These are phyloP conservation scores for Penium margaritaceum DNA, from an alignment of 139 green algal species.

Conservation along the genomic window DNA sequence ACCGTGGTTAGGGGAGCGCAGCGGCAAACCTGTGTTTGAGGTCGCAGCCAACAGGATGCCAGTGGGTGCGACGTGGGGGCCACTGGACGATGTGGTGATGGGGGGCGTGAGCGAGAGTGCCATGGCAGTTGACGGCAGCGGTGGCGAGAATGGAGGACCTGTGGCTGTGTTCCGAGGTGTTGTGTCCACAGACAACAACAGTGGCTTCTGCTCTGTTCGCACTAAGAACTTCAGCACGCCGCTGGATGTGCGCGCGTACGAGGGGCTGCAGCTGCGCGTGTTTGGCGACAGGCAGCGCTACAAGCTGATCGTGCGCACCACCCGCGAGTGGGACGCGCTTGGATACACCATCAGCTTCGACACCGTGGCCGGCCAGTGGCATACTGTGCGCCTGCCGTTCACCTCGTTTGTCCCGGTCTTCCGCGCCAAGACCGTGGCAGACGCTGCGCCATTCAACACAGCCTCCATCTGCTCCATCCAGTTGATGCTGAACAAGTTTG, in stretches of 20 bases:
- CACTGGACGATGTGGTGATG: slow-evolving; percentile 94
- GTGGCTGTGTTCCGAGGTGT: slow-evolving; percentile 52
- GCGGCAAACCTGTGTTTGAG: too few relatives aligned
- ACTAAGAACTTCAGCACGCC: slow-evolving; percentile 67
- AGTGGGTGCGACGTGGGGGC: slow-evolving; percentile 56
- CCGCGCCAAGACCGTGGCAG: slow-evolving; percentile 56
- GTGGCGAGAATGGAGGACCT: slow-evolving; percentile 57
- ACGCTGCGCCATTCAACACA: slow-evolving; percentile 55
- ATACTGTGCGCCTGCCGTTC: slow-evolving; percentile 66
- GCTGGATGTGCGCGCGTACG: slow-evolving; percentile 63
- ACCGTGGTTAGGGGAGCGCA: too few relatives aligned
- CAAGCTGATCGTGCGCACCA: slow-evolving; percentile 77
- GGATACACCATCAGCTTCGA: slow-evolving; percentile 74
- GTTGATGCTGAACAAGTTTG: slow-evolving; percentile 91
- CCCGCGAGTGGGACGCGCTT: slow-evolving; percentile 74
- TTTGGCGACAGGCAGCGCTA: slow-evolving; percentile 59
- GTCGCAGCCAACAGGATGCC: slow-evolving; percentile 39
- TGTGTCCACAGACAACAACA: slow-evolving; percentile 69
- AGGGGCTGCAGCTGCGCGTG: slow-evolving; percentile 67
- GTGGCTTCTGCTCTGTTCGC: slow-evolving; percentile 66
- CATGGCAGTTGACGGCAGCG: slow-evolving; percentile 45
- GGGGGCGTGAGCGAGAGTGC: slow-evolving; percentile 64
- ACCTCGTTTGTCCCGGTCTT: slow-evolving; percentile 72
- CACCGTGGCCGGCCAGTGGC: slow-evolving; percentile 51
- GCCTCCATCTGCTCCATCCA: too few relatives aligned